These are phyloP conservation scores for Radiomyces spectabilis DNA, from an alignment of 192 early-diverging fungal genomes.

Conservation along the genomic window DNA sequence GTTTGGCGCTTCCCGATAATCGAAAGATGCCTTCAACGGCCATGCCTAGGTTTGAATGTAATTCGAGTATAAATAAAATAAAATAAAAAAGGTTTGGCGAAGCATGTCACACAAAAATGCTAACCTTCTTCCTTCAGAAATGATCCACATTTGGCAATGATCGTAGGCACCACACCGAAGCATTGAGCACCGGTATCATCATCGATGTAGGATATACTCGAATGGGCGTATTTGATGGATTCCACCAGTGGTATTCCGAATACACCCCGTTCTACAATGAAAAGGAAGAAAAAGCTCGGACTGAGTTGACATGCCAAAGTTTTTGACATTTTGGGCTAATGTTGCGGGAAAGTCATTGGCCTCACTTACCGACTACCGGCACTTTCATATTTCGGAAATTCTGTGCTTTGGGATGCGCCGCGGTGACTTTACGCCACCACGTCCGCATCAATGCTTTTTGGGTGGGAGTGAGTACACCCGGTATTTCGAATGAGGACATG, in stretches of 20 bases:
- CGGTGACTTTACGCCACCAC: slow-evolving; percentile 16
- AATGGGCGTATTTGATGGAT: slow-evolving; percentile 18
- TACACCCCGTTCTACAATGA: slow-evolving; percentile 10
- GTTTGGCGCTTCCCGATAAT: slow-evolving; percentile 61
- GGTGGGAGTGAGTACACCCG: neutral
- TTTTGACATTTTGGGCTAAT: neutral
- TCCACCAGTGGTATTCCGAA: slow-evolving; percentile 14
- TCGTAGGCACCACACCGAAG: slow-evolving; percentile 26
- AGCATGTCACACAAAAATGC: neutral
- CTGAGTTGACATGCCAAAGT: no score
- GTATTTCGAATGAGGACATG: slow-evolving; percentile 6
- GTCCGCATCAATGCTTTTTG: slow-evolving; percentile 7
- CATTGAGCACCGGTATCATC: slow-evolving; percentile 22
- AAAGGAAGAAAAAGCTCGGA: neutral
- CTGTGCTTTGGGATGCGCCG: slow-evolving; percentile 15
- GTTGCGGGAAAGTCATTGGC: no score
- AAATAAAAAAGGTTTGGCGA: neutral
- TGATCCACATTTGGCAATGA: slow-evolving; percentile 32
- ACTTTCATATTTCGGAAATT: slow-evolving; percentile 9
- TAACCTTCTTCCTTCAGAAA: slow-evolving; percentile 32
- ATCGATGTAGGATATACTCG: slow-evolving; percentile 25
- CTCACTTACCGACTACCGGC: slow-evolving; percentile 9
- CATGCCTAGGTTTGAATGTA: slow-evolving; percentile 23
- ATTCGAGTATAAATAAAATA: neutral
- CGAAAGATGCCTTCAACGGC: slow-evolving; percentile 65